These are phyloP conservation scores for Podila clonocystis DNA, from an alignment of 192 early-diverging fungal genomes.

Conservation along the genomic window DNA sequence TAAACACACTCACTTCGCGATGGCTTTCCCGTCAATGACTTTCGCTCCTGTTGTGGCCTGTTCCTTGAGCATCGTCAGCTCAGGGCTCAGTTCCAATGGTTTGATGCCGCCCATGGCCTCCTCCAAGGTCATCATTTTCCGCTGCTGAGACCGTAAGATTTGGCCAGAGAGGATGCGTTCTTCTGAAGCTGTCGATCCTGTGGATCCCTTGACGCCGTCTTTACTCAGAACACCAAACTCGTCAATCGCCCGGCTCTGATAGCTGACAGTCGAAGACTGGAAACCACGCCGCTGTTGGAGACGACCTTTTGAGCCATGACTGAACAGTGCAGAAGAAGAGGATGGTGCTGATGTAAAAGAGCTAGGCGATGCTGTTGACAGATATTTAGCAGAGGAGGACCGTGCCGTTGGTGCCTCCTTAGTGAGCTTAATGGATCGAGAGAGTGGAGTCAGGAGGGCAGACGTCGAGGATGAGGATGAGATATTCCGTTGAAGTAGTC, in stretches of 20 bases:
- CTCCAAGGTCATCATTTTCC: conserved; percentile 33
- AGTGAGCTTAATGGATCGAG: not conserved
- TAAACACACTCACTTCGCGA: conserved; percentile 70
- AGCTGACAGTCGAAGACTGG: conserved; percentile 5
- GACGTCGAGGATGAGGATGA: not conserved
- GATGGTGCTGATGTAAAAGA: not conserved
- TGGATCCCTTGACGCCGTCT: conserved; percentile 6
- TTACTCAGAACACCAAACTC: conserved; percentile 18
- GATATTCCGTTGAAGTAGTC: conserved; percentile 16
- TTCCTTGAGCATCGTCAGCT: conserved; percentile 25
- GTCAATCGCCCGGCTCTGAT: conserved; percentile 31
- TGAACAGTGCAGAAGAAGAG: not conserved
- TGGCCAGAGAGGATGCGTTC: conserved; percentile 18
- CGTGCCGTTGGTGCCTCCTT: not conserved
- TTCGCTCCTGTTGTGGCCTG: conserved; percentile 42
- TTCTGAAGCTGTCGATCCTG: not conserved
- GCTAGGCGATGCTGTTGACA: not conserved
- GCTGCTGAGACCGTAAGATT: conserved; percentile 9
- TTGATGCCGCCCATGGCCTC: conserved; percentile 46
- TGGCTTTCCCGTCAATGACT: conserved; percentile 82
- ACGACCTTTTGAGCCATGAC: not conserved
- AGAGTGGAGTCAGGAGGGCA: not conserved
- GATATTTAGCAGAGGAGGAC: not conserved
- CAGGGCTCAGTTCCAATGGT: conserved; percentile 40
- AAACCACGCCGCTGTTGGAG: conserved; percentile 13